Evolutionary conservation across 345 rosid species (phyloP).

Genomic region (Geranium brycei): DNA sequence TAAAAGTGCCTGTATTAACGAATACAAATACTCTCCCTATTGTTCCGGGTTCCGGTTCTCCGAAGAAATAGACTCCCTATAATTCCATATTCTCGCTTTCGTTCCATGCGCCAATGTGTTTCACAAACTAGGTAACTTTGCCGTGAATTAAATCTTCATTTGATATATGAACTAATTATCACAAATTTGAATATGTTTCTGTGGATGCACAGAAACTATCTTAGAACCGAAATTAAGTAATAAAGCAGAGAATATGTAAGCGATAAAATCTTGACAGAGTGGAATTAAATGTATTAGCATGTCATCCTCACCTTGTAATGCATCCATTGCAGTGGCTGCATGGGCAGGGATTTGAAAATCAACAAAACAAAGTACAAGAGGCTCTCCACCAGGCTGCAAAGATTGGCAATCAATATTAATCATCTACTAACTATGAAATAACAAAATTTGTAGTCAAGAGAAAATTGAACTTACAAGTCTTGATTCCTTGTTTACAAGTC

Average conservation of each 20-base stretch:
- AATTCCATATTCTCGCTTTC: too few species aligned
- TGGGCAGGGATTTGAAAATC: slow-evolving; percentile 57
- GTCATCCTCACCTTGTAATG: slow-evolving; percentile 48
- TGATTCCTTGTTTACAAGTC: slow-evolving; percentile 56
- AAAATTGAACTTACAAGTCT: slow-evolving; percentile 31
- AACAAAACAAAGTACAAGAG: slow-evolving; percentile 50
- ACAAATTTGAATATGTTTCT: not conserved
- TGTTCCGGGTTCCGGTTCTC: too few species aligned
- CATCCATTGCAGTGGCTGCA: slow-evolving; percentile 59
- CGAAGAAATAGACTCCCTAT: too few species aligned
- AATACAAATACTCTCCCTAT: too few species aligned
- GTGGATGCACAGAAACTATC: not conserved
- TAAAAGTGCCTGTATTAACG: too few species aligned
- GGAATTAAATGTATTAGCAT: slow-evolving; percentile 1
- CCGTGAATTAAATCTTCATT: too few species aligned
- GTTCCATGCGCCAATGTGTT: too few species aligned
- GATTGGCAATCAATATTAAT: not conserved
- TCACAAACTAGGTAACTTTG: too few species aligned
- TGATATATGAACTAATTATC: not conserved
- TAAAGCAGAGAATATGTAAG: not conserved
- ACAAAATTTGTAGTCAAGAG: not conserved
- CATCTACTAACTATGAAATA: not conserved
- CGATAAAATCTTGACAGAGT: not conserved
- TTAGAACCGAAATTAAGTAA: not conserved
- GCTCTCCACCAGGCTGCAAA: slow-evolving; percentile 53